A percentile compares a stretch with the other conserved stretches of the same genome.
phyloP scores from a whole-genome alignment of 345 rosid species.

The Sisymbrium altissimum region DNA sequence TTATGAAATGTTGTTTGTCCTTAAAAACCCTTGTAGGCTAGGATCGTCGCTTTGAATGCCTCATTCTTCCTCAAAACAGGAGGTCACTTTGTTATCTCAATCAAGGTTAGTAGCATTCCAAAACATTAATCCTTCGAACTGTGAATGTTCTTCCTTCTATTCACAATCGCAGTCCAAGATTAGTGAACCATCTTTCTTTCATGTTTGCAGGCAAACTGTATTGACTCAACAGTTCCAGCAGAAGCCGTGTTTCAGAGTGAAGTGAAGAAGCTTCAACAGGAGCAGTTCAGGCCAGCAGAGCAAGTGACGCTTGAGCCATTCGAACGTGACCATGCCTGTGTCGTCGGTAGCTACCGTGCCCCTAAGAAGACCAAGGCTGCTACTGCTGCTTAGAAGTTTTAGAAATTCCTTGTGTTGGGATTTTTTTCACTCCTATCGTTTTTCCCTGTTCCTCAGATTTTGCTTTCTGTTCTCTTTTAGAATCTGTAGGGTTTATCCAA shows the following conservation, averaged over 20 bases:
- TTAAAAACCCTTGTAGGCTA: constrained; percentile 54
- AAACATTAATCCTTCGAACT: neutral
- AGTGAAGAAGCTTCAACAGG: constrained; percentile 79
- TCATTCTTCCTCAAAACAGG: constrained; percentile 84
- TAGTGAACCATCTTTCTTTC: neutral
- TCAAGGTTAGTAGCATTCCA: constrained; percentile 58
- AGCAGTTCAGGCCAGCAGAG: constrained; percentile 83
- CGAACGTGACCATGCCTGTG: constrained; percentile 97
- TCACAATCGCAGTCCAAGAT: neutral
- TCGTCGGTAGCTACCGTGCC: constrained; percentile 83
- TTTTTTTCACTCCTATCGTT: neutral
- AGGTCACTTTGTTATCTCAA: constrained; percentile 96
- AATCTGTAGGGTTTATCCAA: neutral
- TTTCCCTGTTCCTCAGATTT: neutral
- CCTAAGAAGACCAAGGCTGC: constrained; percentile 74
- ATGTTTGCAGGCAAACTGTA: constrained; percentile 78
- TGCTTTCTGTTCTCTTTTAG: neutral
- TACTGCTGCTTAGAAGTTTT: constrained; percentile 25
- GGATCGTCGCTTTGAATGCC: constrained; percentile 89
- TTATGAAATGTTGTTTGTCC: neutral
- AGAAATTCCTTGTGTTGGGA: neutral
- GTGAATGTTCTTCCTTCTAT: neutral
- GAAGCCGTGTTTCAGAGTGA: constrained; percentile 83
- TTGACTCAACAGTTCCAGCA: constrained; percentile 90
- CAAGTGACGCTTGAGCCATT: constrained; percentile 98